Base-by-base conservation (phyloP, 352 stramenopile genomes). In the Pseudoperonospora humuli region DNA sequence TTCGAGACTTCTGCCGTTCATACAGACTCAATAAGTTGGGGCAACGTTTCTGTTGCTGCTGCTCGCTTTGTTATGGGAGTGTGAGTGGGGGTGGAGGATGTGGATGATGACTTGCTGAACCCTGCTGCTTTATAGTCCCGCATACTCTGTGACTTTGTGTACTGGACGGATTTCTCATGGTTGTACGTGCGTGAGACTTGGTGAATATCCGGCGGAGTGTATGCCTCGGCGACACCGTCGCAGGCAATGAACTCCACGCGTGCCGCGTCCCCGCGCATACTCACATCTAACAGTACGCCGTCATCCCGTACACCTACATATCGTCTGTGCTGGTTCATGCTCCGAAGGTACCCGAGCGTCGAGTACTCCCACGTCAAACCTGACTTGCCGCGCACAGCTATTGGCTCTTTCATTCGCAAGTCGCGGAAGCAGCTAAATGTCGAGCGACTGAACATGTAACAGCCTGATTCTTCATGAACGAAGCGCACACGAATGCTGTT, bases 401-500 rank as follows among this genome's bases (percentile, higher is more conserved):
- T 59, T 7, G 70, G 57, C 14, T 67, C 70, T 52, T 93, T 93
- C 77, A 93, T 87, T 21, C 74, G 75, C 28, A 90, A 53, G 37
- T 93, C 75, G 19, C 80, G 77, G 57, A 89, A 93, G 50, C 80
- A 93, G 45, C 71, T 86, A 35, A 87, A 75, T n/a, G n/a, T n/a
- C n/a, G n/a, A n/a, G n/a, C n/a, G n/a, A n/a, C n/a, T n/a, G n/a
- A n/a, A n/a, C n/a, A n/a, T n/a, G n/a, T n/a, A n/a, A n/a, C n/a
- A n/a, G n/a, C n/a, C n/a, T n/a, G n/a, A n/a, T n/a, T n/a, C 36
- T 41, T 86, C 69, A 44, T 86, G 61, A 33, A 70, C 75, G 47
- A 90, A 90, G 50, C 77, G 86, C 40, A 90, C 76, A 43, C 86
- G 86, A 61, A 93, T 71, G 54, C 72, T 90, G 57, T 93, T 93